These are phyloP conservation scores for Hemerocallis citrina DNA, from an alignment of 106 monocot genomes.

Conservation along the genomic window DNA sequence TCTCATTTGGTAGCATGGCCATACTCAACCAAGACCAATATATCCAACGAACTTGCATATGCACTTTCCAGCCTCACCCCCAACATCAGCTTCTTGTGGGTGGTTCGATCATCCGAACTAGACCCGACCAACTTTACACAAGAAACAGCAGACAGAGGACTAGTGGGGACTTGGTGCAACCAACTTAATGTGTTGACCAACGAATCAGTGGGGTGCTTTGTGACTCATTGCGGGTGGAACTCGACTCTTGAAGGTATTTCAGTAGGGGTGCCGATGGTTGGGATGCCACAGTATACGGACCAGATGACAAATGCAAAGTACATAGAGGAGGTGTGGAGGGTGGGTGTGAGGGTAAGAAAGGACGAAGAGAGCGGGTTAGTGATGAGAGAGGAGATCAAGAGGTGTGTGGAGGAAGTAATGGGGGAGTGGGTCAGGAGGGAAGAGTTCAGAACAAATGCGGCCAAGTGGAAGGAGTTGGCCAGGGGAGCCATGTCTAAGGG, in stretches of 20 bases:
- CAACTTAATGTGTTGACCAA: slow-evolving; percentile 33
- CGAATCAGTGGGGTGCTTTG: too few relatives aligned
- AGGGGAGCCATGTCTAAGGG: too few relatives aligned
- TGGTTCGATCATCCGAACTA: background rate
- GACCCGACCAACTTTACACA: background rate
- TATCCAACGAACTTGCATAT: background rate
- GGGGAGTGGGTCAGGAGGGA: slow-evolving; percentile 25
- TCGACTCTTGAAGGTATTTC: too few relatives aligned
- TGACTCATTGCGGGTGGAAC: too few relatives aligned
- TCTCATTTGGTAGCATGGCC: slow-evolving; percentile 14
- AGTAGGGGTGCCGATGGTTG: too few relatives aligned
- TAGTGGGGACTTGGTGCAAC: slow-evolving; percentile 26
- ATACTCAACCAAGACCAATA: background rate
- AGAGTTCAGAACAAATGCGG: too few relatives aligned
- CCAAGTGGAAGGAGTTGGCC: slow-evolving; percentile 40
- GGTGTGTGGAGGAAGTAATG: slow-evolving; percentile 49
- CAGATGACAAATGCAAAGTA: slow-evolving; percentile 51
- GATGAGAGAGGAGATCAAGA: slow-evolving; percentile 29
- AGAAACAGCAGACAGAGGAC: background rate
- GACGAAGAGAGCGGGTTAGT: slow-evolving; percentile 13
- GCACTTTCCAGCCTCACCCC: background rate
- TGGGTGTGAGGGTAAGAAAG: slow-evolving; percentile 22
- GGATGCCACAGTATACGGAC: slow-evolving; percentile 64
- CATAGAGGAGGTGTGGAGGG: slow-evolving; percentile 39
- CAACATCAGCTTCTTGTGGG: slow-evolving; percentile 9